A percentile compares a stretch with the other conserved stretches of the same genome.
Conservation (phyloP, 1,284 basidiomycete species). For the Cyathus pygmaeus region DNA sequence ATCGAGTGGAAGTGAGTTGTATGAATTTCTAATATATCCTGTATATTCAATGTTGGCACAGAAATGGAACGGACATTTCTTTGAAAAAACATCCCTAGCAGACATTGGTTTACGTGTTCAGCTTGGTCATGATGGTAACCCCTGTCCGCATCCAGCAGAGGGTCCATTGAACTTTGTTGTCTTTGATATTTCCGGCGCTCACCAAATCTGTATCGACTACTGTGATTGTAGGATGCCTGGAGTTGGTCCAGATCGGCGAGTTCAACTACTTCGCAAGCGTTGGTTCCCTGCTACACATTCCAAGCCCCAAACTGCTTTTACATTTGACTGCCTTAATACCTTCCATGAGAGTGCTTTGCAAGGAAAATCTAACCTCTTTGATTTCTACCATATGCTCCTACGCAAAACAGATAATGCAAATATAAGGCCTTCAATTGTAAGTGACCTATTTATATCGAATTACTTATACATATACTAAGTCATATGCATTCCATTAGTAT, state of each 20-base stretch:
- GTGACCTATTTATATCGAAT: conserved; percentile 1
- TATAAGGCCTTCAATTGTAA: conserved; percentile 5
- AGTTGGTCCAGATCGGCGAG: conserved; percentile 6
- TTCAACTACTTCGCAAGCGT: conserved; percentile 32
- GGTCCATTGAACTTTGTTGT: conserved; percentile 17
- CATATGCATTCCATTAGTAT: conserved; percentile 18
- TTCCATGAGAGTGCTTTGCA: conserved; percentile 38
- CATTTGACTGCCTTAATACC: conserved; percentile 21
- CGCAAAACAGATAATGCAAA: conserved; percentile 36
- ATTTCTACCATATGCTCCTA: conserved; percentile 28
- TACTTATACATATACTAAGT: neutral
- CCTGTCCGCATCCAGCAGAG: conserved; percentile 15
- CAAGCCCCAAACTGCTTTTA: conserved; percentile 24
- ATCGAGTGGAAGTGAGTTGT: neutral
- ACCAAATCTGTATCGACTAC: conserved; percentile 18
- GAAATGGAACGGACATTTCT: conserved; percentile 26
- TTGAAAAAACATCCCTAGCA: conserved; percentile 29
- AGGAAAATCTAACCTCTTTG: conserved; percentile 32
- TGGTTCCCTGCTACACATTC: conserved; percentile 31
- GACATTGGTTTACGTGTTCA: conserved; percentile 31
- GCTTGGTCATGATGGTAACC: conserved; percentile 29
- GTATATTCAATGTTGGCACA: conserved; percentile 8
- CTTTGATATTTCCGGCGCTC: conserved; percentile 19
- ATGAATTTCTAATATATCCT: neutral
- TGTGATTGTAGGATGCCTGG: conserved; percentile 20